Base-by-base conservation (phyloP, 179 eudicot species). In the Spinacia oleracea region DNA sequence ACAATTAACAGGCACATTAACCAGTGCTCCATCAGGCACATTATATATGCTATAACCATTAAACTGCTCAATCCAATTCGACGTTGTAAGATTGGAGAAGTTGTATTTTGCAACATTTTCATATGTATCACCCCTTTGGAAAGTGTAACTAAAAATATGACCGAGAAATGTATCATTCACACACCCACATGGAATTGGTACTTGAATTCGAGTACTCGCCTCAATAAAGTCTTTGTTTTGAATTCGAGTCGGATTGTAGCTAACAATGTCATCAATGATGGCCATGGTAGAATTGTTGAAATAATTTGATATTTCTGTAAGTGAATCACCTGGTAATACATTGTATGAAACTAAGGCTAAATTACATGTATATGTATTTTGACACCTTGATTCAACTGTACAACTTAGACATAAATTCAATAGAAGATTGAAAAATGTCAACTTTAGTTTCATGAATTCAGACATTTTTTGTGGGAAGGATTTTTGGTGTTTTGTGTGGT, bases 131-230 rank as follows among this genome's bases (percentile, higher is more conserved):
- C 83, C 89, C 48, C 75, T 55, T 23, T 69, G 81, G 50, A 83
- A 62, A 51, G 18, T 42, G 64, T 89, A 91, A 4, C 5, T 45
- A 65, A 91, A 88, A 38, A 75, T 50, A 67, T 86, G 89, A 68
- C 89, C 91, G 69, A 88, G 62, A 78, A 91, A 89, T 4, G 81
- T 31, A 10, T 80, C 82, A 48, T 84, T 31, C 9, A 89, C 66
- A 71, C 94, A 91, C 16, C 86, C 89, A 80, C 92, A 91, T 0
- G 89, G 70, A 51, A 91, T 86, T 7, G 94, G 92, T 46, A 91
- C 80, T 69, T 81, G 84, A 21, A 89, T 51, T 64, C 88, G 85
- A 21, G 40, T 71, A 62, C 81, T 82, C 8, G 60, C 0, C 0
- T 0, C 0, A n/a, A 89, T 38, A 11, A 16, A 0, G 56, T 89